Evolutionary conservation across 2,329 filamentous ascomycete genomes (phyloP), one percentile per base, ranked within the genome.

Genomic region (Graphilbum ipis-grandicollis): DNA sequence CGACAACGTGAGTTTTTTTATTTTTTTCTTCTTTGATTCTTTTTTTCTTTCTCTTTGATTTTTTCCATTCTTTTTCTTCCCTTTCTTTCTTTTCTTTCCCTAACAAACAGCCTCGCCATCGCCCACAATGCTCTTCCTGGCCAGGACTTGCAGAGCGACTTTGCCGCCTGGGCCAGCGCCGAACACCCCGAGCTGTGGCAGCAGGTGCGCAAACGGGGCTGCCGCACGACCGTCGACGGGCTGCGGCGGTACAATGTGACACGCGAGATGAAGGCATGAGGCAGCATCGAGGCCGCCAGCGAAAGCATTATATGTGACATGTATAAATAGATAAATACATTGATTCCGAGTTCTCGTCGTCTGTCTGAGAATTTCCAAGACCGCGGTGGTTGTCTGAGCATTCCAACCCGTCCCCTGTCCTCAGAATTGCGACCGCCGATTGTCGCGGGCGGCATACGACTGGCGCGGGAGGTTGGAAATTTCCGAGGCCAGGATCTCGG

Each of bases 101-200:
- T 3, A 29, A 35, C n/a, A 30, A 1, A 39, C 38, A 85, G 82
- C 22, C 61, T 93, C 34, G 83, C 76, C 14, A 69, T 77, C 19
- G 65, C 84, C 40, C 84, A 82, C 54, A 90, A 88, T 47, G 76
- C 73, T 9, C 66, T 84, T 3, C 74, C 71, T 3, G 71, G 68
- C 40, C 66, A 68, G 41, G 65, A 67, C 36, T 66, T 73, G 48
- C 83, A 90, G 53, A 60, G 66, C 5, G 61, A 72, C 28, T 77
- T 92, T 39, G 75, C 85, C 51, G 59, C 66, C 14, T 93, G 84
- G 84, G 79, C 79, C 2, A 67, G 68, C 46, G 56, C 68, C 34
- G 65, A 68, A 31, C 84, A 82, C 53, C 74, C 79, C 0, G 62
- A 68, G 9, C 57, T 70, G 6, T 93, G 84, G 85, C 58, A 57